A percentile compares a stretch with the other conserved stretches of the same genome.
Conservation (phyloP, 2,329 filamentous ascomycete genomes). For the Lachnellula arida region DNA sequence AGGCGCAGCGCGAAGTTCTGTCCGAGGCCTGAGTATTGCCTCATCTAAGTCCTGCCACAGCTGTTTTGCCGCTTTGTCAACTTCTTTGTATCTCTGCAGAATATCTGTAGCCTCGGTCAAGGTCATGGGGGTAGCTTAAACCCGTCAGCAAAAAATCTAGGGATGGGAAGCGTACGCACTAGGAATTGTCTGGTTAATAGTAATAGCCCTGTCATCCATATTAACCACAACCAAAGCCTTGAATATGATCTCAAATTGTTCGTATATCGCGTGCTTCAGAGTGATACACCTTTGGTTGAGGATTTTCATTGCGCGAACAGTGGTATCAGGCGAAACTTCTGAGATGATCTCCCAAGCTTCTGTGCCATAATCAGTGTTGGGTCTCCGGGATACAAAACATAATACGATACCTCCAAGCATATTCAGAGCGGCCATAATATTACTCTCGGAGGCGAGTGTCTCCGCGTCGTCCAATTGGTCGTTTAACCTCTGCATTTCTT, state of each 20-base stretch:
- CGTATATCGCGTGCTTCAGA: conserved; percentile 61
- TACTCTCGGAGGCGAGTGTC: conserved; percentile 46
- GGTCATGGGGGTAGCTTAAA: conserved; percentile 38
- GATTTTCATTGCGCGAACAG: conserved; percentile 58
- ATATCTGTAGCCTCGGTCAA: conserved; percentile 51
- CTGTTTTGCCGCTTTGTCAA: conserved; percentile 53
- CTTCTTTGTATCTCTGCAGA: conserved; percentile 55
- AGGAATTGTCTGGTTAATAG: conserved; percentile 37
- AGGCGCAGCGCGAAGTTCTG: conserved; percentile 37
- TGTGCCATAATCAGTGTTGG: conserved; percentile 28
- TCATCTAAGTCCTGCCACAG: conserved; percentile 60
- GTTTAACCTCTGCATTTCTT: conserved; percentile 52
- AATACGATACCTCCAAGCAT: conserved; percentile 48
- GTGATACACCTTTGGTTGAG: conserved; percentile 61
- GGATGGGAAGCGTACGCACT: not conserved
- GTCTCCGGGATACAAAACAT: not conserved
- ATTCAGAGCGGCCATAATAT: conserved; percentile 52
- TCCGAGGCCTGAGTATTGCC: conserved; percentile 57
- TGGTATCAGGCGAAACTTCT: conserved; percentile 54
- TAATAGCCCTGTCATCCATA: conserved; percentile 47
- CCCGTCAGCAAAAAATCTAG: not conserved
- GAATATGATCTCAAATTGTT: conserved; percentile 68
- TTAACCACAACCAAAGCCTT: conserved; percentile 61
- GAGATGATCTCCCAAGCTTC: conserved; percentile 55
- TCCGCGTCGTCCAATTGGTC: conserved; percentile 60